Evolutionary conservation across 495 filamentous ascomycete species (phyloP).

Genomic region (Aspergillus ostianus): DNA sequence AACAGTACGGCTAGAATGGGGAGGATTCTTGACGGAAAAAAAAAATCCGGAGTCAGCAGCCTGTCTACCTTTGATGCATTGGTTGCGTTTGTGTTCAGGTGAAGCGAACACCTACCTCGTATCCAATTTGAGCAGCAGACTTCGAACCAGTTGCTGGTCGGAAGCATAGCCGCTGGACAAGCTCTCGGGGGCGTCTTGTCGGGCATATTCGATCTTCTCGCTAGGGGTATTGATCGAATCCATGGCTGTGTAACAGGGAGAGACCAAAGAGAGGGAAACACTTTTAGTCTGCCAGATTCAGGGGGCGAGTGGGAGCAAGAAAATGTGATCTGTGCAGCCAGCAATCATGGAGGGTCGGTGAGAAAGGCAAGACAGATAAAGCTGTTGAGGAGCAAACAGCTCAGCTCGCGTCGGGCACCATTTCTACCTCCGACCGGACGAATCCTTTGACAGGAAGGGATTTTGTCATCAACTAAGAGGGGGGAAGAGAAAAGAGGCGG

Average conservation of each 20-base stretch:
- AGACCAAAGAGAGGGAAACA: not conserved
- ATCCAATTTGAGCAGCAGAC: constrained; percentile 53
- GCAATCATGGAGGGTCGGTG: not conserved
- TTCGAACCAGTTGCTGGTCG: constrained; percentile 30
- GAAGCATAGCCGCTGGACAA: constrained; percentile 12
- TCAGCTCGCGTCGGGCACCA: not conserved
- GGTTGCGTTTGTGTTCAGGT: too few species aligned
- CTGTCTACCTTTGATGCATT: not conserved
- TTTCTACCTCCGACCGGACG: not conserved
- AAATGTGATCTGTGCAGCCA: not conserved
- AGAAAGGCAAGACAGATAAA: not conserved
- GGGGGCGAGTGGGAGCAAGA: not conserved
- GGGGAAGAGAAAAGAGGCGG: too few species aligned
- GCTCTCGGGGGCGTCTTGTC: constrained; percentile 4
- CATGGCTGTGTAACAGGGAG: constrained; percentile 12
- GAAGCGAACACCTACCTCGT: constrained; percentile 38
- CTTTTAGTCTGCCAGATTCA: not conserved
- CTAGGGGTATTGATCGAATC: constrained; percentile 15
- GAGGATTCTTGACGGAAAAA: constrained; percentile 46
- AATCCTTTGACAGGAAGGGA: not conserved
- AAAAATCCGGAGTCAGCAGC: not conserved
- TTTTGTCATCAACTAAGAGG: too few species aligned
- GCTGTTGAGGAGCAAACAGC: not conserved
- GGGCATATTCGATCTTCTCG: constrained; percentile 20
- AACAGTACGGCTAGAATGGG: constrained; percentile 61